Percentiles rank a stretch among this genome's conserved stretches.
These are phyloP conservation scores for Pseudogymnoascus pannorum DNA, from an alignment of 2,329 filamentous ascomycete genomes.

Conservation along the genomic window DNA sequence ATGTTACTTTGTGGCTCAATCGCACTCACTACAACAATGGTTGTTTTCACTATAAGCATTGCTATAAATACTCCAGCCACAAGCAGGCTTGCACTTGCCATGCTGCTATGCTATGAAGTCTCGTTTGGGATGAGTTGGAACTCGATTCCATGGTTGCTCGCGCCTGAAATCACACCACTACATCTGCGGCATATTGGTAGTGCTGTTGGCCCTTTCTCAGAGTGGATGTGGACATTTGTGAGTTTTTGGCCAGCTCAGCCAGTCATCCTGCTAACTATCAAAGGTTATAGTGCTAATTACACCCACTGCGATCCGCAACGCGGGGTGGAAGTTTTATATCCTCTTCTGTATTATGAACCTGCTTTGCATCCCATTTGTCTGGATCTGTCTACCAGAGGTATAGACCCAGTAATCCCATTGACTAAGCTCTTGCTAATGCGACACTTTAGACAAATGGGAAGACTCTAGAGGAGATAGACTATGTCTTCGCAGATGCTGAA, in stretches of 20 bases:
- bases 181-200: conserved; percentile 49
- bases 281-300: conserved; percentile 22
- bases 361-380: conserved; percentile 42
- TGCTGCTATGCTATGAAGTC: conserved; percentile 52
- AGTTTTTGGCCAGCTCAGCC: not conserved
- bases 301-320: conserved; percentile 29
- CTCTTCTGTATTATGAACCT: conserved; percentile 28
- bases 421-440: not conserved
- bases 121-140: conserved; percentile 52
- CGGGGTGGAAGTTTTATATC: conserved; percentile 33
- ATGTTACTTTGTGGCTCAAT: conserved; percentile 43
- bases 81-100: conserved; percentile 29
- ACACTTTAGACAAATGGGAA: conserved; percentile 9
- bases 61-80: conserved; percentile 3
- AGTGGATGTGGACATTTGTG: conserved; percentile 12
- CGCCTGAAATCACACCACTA: conserved; percentile 49
- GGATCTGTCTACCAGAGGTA: conserved; percentile 34
- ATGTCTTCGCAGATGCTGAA: conserved; percentile 5
- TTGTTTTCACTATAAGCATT: conserved; percentile 11
- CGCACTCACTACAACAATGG: conserved; percentile 5
- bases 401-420: not conserved
- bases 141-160: conserved; percentile 51
- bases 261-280: not conserved
- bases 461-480: conserved; percentile 11
- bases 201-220: conserved; percentile 40